Evolutionary conservation across 768 basidiomycete species (phyloP).

Genomic region (Suillus alpinus): DNA sequence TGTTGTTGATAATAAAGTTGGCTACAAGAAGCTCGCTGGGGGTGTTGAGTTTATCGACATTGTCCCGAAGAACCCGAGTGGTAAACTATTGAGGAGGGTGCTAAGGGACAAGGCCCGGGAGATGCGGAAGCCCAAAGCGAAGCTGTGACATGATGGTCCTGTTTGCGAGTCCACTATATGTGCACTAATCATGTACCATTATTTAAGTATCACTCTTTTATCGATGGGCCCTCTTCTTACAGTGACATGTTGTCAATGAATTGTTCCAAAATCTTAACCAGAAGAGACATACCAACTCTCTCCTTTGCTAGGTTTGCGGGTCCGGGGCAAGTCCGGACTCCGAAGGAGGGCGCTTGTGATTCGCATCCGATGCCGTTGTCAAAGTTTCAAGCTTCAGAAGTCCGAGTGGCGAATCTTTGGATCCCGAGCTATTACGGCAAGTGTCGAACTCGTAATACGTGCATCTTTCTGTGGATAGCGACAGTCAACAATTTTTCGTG

Average conservation of each 20-base stretch:
- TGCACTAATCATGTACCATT: neutral
- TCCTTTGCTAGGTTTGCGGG: neutral
- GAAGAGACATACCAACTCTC: neutral
- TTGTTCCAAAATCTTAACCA: neutral
- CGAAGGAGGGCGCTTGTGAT: neutral
- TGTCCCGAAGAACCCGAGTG: conserved; percentile 70
- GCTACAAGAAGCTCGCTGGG: conserved; percentile 60
- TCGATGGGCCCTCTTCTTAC: neutral
- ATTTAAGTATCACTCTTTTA: neutral
- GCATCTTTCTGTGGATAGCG: neutral
- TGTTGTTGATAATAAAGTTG: conserved; percentile 54
- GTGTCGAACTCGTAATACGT: neutral
- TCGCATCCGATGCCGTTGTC: neutral
- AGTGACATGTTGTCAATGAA: neutral
- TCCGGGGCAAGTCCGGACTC: neutral
- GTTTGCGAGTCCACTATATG: neutral
- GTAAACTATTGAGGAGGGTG: conserved; percentile 60
- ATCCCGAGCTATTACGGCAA: too few species aligned
- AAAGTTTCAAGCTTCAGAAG: too few species aligned
- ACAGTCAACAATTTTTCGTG: neutral
- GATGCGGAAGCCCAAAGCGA: conserved; percentile 17
- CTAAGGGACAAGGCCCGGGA: conserved; percentile 48
- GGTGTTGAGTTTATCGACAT: conserved; percentile 61
- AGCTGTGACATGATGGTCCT: conserved; percentile 20
- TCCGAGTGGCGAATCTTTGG: neutral